Percentiles rank a stretch among this genome's conserved stretches.
Evolutionary conservation across 257 asterid genomes (phyloP).

Genomic region (Fraxinus americana): DNA sequence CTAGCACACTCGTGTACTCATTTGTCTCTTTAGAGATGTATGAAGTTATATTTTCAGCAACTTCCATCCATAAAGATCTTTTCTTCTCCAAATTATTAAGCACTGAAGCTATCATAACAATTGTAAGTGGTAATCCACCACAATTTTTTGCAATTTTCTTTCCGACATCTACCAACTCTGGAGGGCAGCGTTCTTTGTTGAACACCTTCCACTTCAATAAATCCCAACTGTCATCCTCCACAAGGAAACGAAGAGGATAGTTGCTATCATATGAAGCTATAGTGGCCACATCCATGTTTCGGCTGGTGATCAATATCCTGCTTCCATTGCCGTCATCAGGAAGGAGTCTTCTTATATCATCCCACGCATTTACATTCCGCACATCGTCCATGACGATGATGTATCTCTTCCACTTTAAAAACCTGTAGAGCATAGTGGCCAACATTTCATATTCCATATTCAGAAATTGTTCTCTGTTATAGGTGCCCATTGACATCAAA

Average conservation of each 20-base stretch:
- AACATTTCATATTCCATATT: conserved; percentile 1
- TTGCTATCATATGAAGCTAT: no score
- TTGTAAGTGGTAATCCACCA: conserved; percentile 8
- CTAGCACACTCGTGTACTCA: neutral
- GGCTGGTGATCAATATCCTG: conserved; percentile 36
- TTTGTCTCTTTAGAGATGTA: neutral
- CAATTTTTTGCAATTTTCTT: neutral
- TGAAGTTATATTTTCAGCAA: neutral
- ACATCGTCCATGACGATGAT: conserved; percentile 47
- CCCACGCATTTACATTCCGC: conserved; percentile 31
- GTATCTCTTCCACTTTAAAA: conserved; percentile 30
- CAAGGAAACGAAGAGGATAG: neutral
- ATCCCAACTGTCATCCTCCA: neutral
- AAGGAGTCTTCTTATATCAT: no score
- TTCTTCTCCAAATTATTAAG: neutral
- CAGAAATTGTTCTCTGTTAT: neutral
- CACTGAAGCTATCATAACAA: conserved; percentile 1
- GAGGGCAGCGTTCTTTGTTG: neutral
- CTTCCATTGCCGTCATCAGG: conserved; percentile 33
- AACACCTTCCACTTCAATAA: conserved; percentile 9
- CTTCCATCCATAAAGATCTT: neutral
- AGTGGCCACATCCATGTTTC: conserved; percentile 4
- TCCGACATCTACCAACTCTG: conserved; percentile 2
- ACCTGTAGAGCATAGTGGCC: conserved; percentile 13
- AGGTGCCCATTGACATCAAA: neutral